These are phyloP conservation scores for Misopates orontium DNA, from an alignment of 257 asterid genomes.

Conservation along the genomic window DNA sequence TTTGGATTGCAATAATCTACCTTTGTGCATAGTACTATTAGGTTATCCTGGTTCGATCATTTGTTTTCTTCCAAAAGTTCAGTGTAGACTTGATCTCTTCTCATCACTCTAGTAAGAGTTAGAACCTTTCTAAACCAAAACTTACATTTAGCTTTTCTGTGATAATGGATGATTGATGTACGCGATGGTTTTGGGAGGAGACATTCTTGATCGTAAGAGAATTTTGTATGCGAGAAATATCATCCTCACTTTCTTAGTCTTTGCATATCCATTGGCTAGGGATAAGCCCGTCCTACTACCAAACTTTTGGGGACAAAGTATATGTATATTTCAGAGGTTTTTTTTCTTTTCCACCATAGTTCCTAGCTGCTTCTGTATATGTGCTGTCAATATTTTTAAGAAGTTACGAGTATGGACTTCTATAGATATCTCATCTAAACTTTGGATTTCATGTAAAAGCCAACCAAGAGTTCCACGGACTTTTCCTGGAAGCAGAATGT, in stretches of 20 bases:
- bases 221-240: neutral
- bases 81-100: neutral
- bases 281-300: neutral
- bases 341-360: neutral
- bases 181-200: neutral
- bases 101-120: neutral
- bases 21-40: conserved; percentile 2
- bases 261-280: neutral
- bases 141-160: neutral
- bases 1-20: neutral
- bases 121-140: neutral
- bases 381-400: neutral
- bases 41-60: neutral
- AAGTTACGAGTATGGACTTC: neutral
- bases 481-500: neutral
- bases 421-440: neutral
- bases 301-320: neutral
- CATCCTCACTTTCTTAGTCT: neutral
- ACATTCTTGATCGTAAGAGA: neutral
- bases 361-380: neutral
- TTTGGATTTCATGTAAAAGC: neutral
- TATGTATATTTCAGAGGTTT: neutral
- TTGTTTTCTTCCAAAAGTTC: neutral
- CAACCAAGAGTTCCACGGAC: neutral
- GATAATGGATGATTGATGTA: neutral